These are phyloP conservation scores for Phylloporus scabripes DNA, from an alignment of 768 basidiomycete species.

Conservation along the genomic window DNA sequence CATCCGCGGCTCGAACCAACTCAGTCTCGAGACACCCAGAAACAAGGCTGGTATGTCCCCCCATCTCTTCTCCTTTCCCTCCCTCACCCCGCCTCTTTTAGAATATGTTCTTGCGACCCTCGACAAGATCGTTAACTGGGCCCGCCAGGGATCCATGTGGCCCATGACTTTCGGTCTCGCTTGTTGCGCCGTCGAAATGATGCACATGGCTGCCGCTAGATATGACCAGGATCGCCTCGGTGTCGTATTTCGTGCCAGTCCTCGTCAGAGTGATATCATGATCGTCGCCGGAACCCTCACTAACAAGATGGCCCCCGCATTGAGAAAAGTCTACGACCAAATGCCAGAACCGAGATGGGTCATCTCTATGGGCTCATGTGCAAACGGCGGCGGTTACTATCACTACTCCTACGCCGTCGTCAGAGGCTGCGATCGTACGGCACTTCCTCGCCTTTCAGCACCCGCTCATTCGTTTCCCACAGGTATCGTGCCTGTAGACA, in stretches of 20 bases:
- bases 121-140: slow-evolving; percentile 98
- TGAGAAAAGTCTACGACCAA: slow-evolving; percentile 95
- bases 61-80: neutral
- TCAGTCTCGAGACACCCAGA: slow-evolving; percentile 79
- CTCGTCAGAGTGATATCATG: slow-evolving; percentile 96
- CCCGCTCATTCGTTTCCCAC: slow-evolving; percentile 9
- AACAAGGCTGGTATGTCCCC: slow-evolving; percentile 75
- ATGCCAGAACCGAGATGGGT: slow-evolving; percentile 99
- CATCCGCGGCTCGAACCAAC: slow-evolving; percentile 74
- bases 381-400: slow-evolving; percentile 96
- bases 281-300: slow-evolving; percentile 98
- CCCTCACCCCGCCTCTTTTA: slow-evolving; percentile 25
- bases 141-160: slow-evolving; percentile 97
- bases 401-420: slow-evolving; percentile 99
- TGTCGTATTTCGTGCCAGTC: slow-evolving; percentile 98
- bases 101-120: slow-evolving; percentile 96
- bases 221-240: slow-evolving; percentile 98
- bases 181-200: slow-evolving; percentile 99
- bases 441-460: slow-evolving; percentile 5
- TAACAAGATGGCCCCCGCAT: slow-evolving; percentile 99
- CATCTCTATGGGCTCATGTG: slow-evolving; percentile 99
- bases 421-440: slow-evolving; percentile 91
- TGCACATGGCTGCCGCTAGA: slow-evolving; percentile 99
- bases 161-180: slow-evolving; percentile 99
- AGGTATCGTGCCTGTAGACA: slow-evolving; percentile 97